phyloP scores from a whole-genome alignment of 2,329 filamentous ascomycete species.

The Penicillium fuscoglaucum region DNA sequence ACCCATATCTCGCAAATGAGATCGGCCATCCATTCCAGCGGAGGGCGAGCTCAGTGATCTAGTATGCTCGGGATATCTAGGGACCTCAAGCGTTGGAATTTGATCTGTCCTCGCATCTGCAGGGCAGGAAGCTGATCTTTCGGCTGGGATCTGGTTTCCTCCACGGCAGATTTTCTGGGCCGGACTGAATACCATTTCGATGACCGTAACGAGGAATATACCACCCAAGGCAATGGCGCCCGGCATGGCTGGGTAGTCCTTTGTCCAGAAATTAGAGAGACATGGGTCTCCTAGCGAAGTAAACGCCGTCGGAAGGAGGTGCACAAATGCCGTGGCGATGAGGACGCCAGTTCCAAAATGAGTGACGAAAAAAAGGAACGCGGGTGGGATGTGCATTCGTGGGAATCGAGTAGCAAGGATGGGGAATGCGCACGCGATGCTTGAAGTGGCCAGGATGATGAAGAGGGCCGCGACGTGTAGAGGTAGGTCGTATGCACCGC shows the following conservation, averaged over 20 bases:
- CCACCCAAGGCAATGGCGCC: conserved; percentile 49
- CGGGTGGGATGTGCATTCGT: conserved; percentile 57
- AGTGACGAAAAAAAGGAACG: conserved; percentile 51
- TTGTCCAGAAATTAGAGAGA: conserved; percentile 48
- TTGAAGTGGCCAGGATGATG: conserved; percentile 57
- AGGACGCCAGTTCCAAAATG: conserved; percentile 81
- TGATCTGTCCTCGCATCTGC: neutral
- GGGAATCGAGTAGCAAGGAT: conserved; percentile 62
- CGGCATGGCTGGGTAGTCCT: conserved; percentile 50
- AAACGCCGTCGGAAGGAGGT: conserved; percentile 69
- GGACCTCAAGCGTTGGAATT: neutral
- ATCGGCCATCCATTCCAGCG: conserved; percentile 13
- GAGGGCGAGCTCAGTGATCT: neutral
- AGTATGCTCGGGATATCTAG: neutral
- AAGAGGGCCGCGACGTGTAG: conserved; percentile 66
- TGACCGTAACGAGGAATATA: conserved; percentile 50
- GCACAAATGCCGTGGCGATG: conserved; percentile 83
- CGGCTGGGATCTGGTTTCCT: conserved; percentile 2
- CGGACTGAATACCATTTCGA: conserved; percentile 58
- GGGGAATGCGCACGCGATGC: conserved; percentile 65
- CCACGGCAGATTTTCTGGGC: conserved; percentile 33
- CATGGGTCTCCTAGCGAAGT: conserved; percentile 52
- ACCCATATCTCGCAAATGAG: conserved; percentile 29
- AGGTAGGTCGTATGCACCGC: conserved; percentile 58
- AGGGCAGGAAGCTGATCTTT: neutral